phyloP scores from a whole-genome alignment of 2,329 filamentous ascomycete species.

The Fusarium sp. region DNA sequence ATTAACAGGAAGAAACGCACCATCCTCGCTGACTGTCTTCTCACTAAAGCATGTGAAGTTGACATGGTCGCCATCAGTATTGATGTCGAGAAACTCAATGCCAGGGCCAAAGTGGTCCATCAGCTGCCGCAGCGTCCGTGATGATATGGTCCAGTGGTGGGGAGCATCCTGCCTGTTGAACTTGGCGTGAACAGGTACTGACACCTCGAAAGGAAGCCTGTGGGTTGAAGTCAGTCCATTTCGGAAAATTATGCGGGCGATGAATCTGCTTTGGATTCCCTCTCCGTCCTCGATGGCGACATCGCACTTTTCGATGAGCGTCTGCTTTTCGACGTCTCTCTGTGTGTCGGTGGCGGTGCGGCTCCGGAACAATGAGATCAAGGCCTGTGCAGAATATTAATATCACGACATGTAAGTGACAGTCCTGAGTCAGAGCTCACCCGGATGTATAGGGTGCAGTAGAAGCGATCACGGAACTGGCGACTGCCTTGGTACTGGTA shows the following conservation, averaged over 20 bases:
- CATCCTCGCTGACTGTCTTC: slow-evolving; percentile 75
- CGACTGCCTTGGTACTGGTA: slow-evolving; percentile 73
- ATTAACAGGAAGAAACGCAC: slow-evolving; percentile 40
- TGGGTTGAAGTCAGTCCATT: slow-evolving; percentile 84
- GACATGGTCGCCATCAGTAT: slow-evolving; percentile 77
- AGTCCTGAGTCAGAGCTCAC: slow-evolving; percentile 53
- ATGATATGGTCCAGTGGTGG: slow-evolving; percentile 80
- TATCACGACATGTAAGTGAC: too few species aligned
- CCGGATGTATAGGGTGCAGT: slow-evolving; percentile 80
- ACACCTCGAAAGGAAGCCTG: slow-evolving; percentile 79
- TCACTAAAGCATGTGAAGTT: slow-evolving; percentile 87
- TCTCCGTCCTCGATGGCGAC: slow-evolving; percentile 78
- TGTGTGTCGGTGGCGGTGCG: slow-evolving; percentile 69
- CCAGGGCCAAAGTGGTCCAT: slow-evolving; percentile 85
- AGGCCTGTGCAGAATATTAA: slow-evolving; percentile 57
- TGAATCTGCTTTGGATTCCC: slow-evolving; percentile 77
- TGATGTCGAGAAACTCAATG: slow-evolving; percentile 84
- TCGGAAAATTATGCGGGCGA: slow-evolving; percentile 78
- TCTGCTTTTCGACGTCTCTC: slow-evolving; percentile 72
- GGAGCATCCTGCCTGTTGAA: slow-evolving; percentile 75
- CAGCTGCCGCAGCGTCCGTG: slow-evolving; percentile 77
- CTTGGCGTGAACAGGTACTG: slow-evolving; percentile 79
- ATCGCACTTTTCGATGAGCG: slow-evolving; percentile 79
- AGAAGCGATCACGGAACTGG: slow-evolving; percentile 71
- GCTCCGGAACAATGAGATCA: slow-evolving; percentile 80